Base-by-base conservation (phyloP, 1,284 basidiomycete species). In the Peniophora sp. region DNA sequence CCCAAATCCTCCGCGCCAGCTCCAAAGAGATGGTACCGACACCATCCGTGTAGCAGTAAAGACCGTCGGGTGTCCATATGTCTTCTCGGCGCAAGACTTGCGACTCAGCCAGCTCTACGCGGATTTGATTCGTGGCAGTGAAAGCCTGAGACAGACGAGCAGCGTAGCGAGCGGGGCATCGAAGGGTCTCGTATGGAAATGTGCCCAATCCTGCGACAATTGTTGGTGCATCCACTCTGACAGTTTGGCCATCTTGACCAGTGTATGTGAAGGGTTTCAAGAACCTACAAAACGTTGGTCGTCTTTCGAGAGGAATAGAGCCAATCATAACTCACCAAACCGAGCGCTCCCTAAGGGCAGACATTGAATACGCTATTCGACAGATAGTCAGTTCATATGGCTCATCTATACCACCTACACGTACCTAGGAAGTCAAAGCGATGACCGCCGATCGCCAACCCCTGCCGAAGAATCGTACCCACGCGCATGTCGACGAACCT, bases 121-220 rank as follows among this genome's bases (percentile, higher is more conserved):
- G 68, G 0, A 78, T 75, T 3, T 75, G 70, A 55, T 85, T 81
- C 0, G 85, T 88, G 0, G 85, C 75, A 1, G 85, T 87, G 61
- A 88, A 88, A 0, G 82, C 83, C 59, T 84, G 83, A 2, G 83
- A 82, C 24, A 88, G 71, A 15, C 85, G 70, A 8, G 86, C 85
- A 2, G 77, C 85, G 62, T 83, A 87, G 43, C 83, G 73, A 23
- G 85, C 84, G 2, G 85, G 84, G 53, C 80, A 84, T 15, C 23
- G 18, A 15, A 14, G 43, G 9, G 43, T 45, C 8, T 45, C 22
- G 9, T 69, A 60, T 3, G 70, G 62, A 56, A 85, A 85, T 22
- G 64, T 69, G 2, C 84, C 84, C 1, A 87, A 58, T 34, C 72
- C 68, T 5, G 58, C 51, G 41, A 81, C 79, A 54, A 87, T 83